phyloP scores from a whole-genome alignment of 805 yeast species.

The Lipomyces sp. region DNA sequence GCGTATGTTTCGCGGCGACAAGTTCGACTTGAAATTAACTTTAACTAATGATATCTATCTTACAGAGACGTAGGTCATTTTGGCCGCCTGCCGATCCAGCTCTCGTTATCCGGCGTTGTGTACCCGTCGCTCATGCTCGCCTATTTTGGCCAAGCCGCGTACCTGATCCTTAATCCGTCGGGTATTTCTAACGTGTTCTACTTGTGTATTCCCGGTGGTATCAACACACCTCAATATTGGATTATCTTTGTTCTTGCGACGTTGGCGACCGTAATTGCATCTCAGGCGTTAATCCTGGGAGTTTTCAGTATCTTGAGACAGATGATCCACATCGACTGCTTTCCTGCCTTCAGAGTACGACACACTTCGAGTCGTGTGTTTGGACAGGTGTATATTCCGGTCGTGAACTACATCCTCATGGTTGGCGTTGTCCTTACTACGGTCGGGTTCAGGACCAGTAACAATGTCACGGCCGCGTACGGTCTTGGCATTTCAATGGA shows the following conservation, averaged over 20 bases:
- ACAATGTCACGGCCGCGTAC: constrained; percentile 62
- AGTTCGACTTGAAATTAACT: too few species aligned
- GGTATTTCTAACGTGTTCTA: constrained; percentile 53
- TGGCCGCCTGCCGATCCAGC: constrained; percentile 55
- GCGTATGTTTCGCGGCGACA: constrained; percentile 43
- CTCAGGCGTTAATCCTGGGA: constrained; percentile 63
- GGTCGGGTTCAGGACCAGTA: constrained; percentile 57
- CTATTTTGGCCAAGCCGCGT: constrained; percentile 65
- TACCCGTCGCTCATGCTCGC: constrained; percentile 58
- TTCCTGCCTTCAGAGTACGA: constrained; percentile 55
- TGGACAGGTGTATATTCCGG: constrained; percentile 62
- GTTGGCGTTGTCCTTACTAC: constrained; percentile 57
- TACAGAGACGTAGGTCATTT: constrained; percentile 58
- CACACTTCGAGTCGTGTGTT: constrained; percentile 53
- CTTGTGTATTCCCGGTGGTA: constrained; percentile 57
- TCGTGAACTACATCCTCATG: constrained; percentile 56
- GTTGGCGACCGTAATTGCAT: constrained; percentile 61
- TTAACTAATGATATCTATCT: background rate
- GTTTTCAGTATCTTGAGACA: constrained; percentile 60
- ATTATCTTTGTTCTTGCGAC: constrained; percentile 55
- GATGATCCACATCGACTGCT: constrained; percentile 58
- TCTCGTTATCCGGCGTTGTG: constrained; percentile 54
- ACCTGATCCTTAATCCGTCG: constrained; percentile 50
- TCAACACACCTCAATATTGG: constrained; percentile 55
- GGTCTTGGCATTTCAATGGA: constrained; percentile 64